Conservation (phyloP, 1,284 basidiomycete genomes). For the Malassezia vespertilionis region DNA sequence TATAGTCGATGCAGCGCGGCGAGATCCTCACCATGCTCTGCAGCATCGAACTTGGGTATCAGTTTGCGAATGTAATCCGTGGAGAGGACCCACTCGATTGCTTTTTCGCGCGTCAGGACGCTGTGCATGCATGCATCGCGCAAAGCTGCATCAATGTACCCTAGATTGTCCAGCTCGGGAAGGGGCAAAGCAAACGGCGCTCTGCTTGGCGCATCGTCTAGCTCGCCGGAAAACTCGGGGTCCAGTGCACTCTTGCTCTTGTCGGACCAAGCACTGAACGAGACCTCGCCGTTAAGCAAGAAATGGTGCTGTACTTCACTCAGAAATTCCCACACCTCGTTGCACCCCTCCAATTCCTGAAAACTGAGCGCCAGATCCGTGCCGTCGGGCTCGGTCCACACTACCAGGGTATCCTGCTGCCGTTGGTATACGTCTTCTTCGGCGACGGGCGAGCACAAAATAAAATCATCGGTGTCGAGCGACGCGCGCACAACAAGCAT, state of each 20-base stretch:
- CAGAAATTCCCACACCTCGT: constrained; percentile 96
- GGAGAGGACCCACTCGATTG: constrained; percentile 55
- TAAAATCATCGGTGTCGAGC: constrained; percentile 38
- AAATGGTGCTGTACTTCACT: constrained; percentile 81
- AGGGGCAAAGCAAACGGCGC: constrained; percentile 34
- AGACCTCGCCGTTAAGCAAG: constrained; percentile 16
- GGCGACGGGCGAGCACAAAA: constrained; percentile 38
- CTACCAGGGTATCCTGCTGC: constrained; percentile 74
- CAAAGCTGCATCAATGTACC: constrained; percentile 41
- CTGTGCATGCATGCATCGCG: constrained; percentile 37
- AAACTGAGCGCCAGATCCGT: constrained; percentile 93
- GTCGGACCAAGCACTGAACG: neutral
- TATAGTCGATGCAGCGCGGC: constrained; percentile 80
- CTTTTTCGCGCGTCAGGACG: constrained; percentile 60
- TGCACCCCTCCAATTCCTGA: constrained; percentile 87
- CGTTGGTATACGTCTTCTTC: constrained; percentile 46
- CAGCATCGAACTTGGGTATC: constrained; percentile 69
- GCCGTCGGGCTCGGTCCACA: constrained; percentile 93
- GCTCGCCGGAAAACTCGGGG: neutral
- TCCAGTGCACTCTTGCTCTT: neutral
- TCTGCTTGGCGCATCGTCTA: neutral
- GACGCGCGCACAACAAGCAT: constrained; percentile 40
- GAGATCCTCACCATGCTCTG: constrained; percentile 83
- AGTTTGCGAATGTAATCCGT: constrained; percentile 80
- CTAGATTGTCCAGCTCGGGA: constrained; percentile 45